These are phyloP conservation scores for Taiwanofungus camphoratus DNA, from an alignment of 1,284 basidiomycete species.

Conservation along the genomic window DNA sequence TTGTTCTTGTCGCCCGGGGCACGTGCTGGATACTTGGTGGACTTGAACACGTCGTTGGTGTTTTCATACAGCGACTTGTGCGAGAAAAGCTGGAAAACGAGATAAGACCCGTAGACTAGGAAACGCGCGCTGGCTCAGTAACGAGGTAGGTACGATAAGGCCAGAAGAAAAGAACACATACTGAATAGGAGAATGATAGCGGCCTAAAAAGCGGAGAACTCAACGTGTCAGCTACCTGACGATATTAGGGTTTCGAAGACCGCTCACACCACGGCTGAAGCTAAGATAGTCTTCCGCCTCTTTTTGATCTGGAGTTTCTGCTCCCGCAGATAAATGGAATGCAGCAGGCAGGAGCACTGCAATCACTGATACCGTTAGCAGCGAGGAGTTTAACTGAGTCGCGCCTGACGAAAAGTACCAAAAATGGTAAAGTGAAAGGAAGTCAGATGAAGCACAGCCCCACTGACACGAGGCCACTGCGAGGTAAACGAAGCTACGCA, in stretches of 20 bases:
- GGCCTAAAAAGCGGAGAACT: constrained; percentile 35
- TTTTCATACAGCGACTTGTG: constrained; percentile 72
- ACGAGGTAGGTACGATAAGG: constrained; percentile 1
- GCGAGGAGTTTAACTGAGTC: constrained; percentile 74
- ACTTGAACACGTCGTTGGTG: constrained; percentile 31
- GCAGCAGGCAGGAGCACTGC: constrained; percentile 78
- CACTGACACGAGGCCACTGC: background rate
- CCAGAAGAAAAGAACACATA: constrained; percentile 29
- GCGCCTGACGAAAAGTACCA: constrained; percentile 44
- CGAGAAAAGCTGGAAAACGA: constrained; percentile 84
- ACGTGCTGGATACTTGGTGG: constrained; percentile 31
- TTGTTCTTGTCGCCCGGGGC: constrained; percentile 7
- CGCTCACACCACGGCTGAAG: constrained; percentile 74
- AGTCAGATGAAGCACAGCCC: background rate
- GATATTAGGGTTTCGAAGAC: constrained; percentile 8
- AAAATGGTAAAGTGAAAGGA: constrained; percentile 4
- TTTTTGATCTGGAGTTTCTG: constrained; percentile 21
- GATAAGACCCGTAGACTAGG: constrained; percentile 65
- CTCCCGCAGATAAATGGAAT: constrained; percentile 31
- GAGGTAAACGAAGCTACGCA: constrained; percentile 28
- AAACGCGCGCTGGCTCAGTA: constrained; percentile 3
- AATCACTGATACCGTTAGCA: constrained; percentile 75
- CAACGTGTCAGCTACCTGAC: constrained; percentile 7
- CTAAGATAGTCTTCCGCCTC: constrained; percentile 52
- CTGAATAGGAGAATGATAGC: constrained; percentile 78